A percentile compares a stretch with the other conserved stretches of the same genome.
These are phyloP conservation scores for Geranium incanum DNA, from an alignment of 441 rosid species.

Conservation along the genomic window DNA sequence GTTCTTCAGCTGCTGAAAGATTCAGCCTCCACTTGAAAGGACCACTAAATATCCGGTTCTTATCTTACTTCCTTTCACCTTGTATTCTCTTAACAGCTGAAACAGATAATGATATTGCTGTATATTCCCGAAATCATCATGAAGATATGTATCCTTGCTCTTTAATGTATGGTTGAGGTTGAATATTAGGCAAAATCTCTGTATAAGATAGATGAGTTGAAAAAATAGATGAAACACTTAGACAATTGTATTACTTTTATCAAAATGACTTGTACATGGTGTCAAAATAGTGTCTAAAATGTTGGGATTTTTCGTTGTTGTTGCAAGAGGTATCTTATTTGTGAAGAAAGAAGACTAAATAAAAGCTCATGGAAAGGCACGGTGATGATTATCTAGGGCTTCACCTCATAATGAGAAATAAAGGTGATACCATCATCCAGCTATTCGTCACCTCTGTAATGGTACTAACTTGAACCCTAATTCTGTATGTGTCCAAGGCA, in stretches of 20 bases:
- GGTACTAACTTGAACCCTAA: neutral
- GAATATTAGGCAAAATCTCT: neutral
- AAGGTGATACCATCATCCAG: neutral
- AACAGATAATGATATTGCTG: neutral
- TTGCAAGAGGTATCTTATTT: neutral
- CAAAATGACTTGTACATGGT: too few species aligned
- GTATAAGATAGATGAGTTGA: neutral
- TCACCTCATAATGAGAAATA: neutral
- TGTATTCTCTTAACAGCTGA: neutral
- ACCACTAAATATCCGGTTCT: neutral
- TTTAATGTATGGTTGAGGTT: neutral
- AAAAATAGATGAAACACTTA: neutral
- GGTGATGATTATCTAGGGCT: neutral
- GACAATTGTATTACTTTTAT: neutral
- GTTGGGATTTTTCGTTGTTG: neutral
- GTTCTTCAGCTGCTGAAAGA: neutral
- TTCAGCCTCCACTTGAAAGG: neutral
- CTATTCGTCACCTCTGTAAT: neutral
- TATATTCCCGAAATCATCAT: neutral
- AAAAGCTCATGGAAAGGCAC: neutral
- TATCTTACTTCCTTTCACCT: neutral
- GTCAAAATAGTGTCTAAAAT: neutral
- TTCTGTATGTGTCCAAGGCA: neutral
- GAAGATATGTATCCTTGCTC: neutral
- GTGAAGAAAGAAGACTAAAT: neutral